These are phyloP conservation scores for Zoysia matrella DNA, from an alignment of 202 grass and related monocot species.

Conservation along the genomic window DNA sequence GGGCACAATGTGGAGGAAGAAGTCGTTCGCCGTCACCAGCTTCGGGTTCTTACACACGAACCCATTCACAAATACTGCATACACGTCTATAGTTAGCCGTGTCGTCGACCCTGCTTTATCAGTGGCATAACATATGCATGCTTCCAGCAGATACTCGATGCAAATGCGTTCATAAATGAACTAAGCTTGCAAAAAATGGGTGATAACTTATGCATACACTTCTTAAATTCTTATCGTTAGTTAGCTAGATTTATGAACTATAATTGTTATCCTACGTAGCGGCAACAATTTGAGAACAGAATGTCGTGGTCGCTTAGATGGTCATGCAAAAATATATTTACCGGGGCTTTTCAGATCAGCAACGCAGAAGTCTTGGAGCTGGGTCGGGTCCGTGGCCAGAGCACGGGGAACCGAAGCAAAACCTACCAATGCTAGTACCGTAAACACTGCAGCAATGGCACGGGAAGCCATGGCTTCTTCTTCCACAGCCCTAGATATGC, in stretches of 20 bases:
- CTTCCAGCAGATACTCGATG: too few species aligned
- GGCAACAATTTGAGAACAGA: too few species aligned
- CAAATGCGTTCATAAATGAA: too few species aligned
- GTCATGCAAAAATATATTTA: not conserved
- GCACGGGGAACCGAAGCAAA: conserved; percentile 31
- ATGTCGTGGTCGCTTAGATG: too few species aligned
- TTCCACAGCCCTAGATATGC: not conserved
- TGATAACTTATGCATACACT: too few species aligned
- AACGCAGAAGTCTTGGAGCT: conserved; percentile 83
- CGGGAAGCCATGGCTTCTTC: conserved; percentile 49
- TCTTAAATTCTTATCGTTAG: too few species aligned
- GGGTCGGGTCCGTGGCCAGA: conserved; percentile 57
- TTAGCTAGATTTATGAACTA: too few species aligned
- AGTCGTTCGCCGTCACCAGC: conserved; percentile 54
- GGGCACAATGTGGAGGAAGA: conserved; percentile 33
- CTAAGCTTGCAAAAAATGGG: too few species aligned
- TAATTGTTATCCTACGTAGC: too few species aligned
- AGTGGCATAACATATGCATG: too few species aligned
- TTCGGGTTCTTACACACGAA: conserved; percentile 75
- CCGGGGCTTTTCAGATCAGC: conserved; percentile 45
- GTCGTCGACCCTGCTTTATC: too few species aligned
- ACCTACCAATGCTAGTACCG: conserved; percentile 33
- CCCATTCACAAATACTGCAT: conserved; percentile 67
- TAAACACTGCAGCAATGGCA: conserved; percentile 37
- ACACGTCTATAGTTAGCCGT: not conserved